Evolutionary conservation across 371 early-diverging fungal genomes (phyloP).

Genomic region (Blakeslea trispora): DNA sequence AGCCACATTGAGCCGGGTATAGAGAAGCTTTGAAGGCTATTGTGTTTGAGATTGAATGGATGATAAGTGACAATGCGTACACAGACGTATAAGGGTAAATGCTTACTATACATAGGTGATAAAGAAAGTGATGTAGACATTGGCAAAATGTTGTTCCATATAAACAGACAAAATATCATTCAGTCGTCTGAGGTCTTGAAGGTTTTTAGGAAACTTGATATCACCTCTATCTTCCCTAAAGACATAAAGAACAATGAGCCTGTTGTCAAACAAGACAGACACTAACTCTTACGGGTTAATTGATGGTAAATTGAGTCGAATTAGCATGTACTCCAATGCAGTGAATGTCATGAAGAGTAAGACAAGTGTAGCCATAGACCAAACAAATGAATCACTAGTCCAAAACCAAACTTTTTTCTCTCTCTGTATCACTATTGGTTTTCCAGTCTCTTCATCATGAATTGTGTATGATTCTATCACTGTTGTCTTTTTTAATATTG

Average conservation of each 20-base stretch:
- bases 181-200: constrained; percentile 56
- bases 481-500: constrained; percentile 7
- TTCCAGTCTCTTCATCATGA: constrained; percentile 14
- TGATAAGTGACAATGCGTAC: background rate
- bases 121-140: constrained; percentile 56
- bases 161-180: constrained; percentile 58
- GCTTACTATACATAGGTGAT: constrained; percentile 61
- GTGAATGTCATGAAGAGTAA: constrained; percentile 35
- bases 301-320: constrained; percentile 41
- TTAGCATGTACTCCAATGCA: constrained; percentile 33
- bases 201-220: constrained; percentile 57
- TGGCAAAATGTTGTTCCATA: constrained; percentile 58
- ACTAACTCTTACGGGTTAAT: constrained; percentile 33
- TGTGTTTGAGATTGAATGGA: background rate
- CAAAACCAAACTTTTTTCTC: constrained; percentile 31
- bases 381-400: constrained; percentile 44
- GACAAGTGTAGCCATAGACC: constrained; percentile 41
- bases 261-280: background rate
- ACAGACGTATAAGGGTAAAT: background rate
- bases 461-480: background rate
- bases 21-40: constrained; percentile 66
- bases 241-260: background rate
- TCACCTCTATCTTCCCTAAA: constrained; percentile 56
- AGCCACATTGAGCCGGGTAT: constrained; percentile 75
- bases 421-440: constrained; percentile 6